Base-by-base conservation (phyloP, 495 filamentous ascomycete species). In the Talaromyces ruber region DNA sequence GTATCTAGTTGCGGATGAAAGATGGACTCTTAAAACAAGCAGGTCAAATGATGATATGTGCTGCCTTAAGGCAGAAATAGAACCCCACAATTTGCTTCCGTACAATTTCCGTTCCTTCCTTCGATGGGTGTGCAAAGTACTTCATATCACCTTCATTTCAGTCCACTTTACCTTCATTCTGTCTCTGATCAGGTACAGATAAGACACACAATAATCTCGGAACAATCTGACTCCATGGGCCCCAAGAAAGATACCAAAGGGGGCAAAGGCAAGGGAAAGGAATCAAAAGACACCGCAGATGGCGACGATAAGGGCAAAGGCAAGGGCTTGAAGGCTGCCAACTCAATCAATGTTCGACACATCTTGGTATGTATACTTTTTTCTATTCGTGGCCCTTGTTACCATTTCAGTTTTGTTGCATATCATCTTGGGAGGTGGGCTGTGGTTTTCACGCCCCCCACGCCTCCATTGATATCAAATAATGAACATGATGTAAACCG, bases 281-380 rank as follows among this genome's bases (percentile, higher is more conserved):
- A 80, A 61, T 74, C 70, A 52, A 77, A 77, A 56, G 70, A 75
- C 34, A 73, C 70, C n/a, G 72, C 72, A 21, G 80, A 78, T 34
- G 74, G 74, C 34, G 70, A 74, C 28, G 58, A 54, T 62, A 67
- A 70, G 65, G 66, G 65, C 54, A 70, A 78, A 64, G 74, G 72
- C 26, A 63, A 68, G 14, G 71, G 70, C 60, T 75, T 88, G 66
- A 96, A 94, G 72, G 82, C 88, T 5, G 90, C 89, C 0, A 88
- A 84, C 64, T 82, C 82, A 47, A 90, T 97, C 67, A 92, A 95
- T 66, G 90, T 93, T 45, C 81, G 93, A 21, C 93, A 97, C 74
- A 95, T 97, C 66, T 79, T 97, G 65, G 88, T 90, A 76, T 52
- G 83, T 72, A 50, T 60, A 68, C 3, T 29, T 39, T 25, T 55